Base-by-base conservation (phyloP, 2,329 filamentous ascomycete genomes). In the Venturia pyrina region DNA sequence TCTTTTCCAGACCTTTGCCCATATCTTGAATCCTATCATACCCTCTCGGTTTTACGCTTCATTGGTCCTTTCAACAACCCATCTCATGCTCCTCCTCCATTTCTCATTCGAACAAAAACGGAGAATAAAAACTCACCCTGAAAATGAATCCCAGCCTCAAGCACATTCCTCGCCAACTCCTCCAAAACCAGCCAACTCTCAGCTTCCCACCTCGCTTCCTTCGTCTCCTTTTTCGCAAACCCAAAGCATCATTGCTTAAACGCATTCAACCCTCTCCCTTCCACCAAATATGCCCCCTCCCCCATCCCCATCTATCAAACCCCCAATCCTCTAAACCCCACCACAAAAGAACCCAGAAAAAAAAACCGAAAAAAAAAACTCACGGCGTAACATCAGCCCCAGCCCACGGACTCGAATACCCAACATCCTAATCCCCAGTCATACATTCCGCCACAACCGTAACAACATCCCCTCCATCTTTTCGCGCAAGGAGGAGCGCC, bases 61-160 rank as follows among this genome's bases (percentile, higher is more conserved):
- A 6, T 44, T 2, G 32, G 40, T n/a, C 11, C 28, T 28, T 28
- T 28, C 2, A 2, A 28, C 28, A 28, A 28, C 28, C 28, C 28
- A 32, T 5, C 17, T 44, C 13, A 17, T 8, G 4, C 13, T 4
- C 32, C 17, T 19, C 32, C 24, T 2, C 13, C 60, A n/a, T 40
- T 13, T 13, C 37, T 6, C 13, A 44, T 15, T 21, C 11, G 40
- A 40, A 3, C 7, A 11, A 40, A 40, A 11, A 1, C 7, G 37
- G 37, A 46, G 2, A 28, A 15, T 1, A 15, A 15, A 63, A 32
- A 53, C 21, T 71, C 74, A 32, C 72, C 69, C 78, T 92, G 90
- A 68, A 91, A 89, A 73, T 95, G 89, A 62, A 96, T 85, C 8
- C 90, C 91, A 2, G 91, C 88, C 69, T 93, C 90, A 0, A 89